phyloP scores from a whole-genome alignment of 331 rosid species.

The Quercus lobata region DNA sequence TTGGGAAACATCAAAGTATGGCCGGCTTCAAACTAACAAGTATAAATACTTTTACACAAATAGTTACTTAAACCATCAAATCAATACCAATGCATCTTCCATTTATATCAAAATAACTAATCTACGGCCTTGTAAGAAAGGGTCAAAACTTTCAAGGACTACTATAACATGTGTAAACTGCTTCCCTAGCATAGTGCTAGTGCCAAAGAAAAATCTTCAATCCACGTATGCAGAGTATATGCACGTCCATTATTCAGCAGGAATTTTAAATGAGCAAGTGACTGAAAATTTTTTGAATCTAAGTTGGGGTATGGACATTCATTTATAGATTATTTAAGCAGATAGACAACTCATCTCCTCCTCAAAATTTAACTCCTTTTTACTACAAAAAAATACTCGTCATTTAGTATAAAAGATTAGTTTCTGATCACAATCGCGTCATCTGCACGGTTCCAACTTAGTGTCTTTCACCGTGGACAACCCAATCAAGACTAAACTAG shows the following conservation, averaged over 20 bases:
- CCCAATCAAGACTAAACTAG: not conserved
- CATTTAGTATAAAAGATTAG: not conserved
- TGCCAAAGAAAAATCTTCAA: not conserved
- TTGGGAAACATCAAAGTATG: not conserved
- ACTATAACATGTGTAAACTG: not conserved
- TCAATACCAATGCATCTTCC: not conserved
- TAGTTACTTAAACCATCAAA: not conserved
- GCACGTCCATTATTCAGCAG: not conserved
- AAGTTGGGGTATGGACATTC: not conserved
- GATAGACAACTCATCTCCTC: not conserved
- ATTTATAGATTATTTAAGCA: not conserved
- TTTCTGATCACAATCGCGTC: not conserved
- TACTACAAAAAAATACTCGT: not conserved
- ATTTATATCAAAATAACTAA: not conserved
- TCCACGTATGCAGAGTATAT: not conserved
- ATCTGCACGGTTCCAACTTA: not conserved
- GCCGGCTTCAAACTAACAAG: not conserved
- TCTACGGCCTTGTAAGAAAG: not conserved
- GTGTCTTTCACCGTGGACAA: not conserved
- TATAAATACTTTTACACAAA: not conserved
- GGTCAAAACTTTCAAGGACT: not conserved
- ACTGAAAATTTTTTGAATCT: not conserved
- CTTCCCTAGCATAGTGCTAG: not conserved
- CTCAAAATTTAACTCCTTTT: not conserved
- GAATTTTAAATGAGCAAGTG: not conserved